These are phyloP conservation scores for Cyclocybe aegerita DNA, from an alignment of 768 basidiomycete genomes.

Conservation along the genomic window DNA sequence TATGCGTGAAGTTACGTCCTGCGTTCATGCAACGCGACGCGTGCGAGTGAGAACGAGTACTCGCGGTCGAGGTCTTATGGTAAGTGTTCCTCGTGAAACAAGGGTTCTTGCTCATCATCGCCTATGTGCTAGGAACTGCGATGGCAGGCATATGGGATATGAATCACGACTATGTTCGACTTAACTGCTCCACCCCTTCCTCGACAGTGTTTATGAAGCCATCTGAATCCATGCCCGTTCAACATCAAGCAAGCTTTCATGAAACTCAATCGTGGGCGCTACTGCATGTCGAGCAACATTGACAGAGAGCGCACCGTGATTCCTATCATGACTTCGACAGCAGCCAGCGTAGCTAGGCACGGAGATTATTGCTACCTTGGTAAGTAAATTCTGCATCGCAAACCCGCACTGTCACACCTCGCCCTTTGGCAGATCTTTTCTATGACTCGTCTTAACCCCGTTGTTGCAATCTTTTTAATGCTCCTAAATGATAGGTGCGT, in stretches of 20 bases:
- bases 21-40: no score
- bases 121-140: conserved; percentile 50
- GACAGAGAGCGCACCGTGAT: conserved; percentile 49
- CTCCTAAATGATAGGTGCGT: conserved; percentile 42
- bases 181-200: conserved; percentile 30
- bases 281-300: background rate
- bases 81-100: no score
- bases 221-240: conserved; percentile 57
- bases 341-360: conserved; percentile 51
- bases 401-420: background rate
- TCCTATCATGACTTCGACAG: conserved; percentile 58
- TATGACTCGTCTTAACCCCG: conserved; percentile 48
- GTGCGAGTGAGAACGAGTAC: no score
- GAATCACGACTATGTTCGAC: conserved; percentile 4
- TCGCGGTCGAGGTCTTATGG: no score
- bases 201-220: conserved; percentile 40
- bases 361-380: conserved; percentile 51
- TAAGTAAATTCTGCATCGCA: conserved; percentile 10
- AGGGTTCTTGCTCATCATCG: conserved; percentile 56
- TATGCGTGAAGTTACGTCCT: no score
- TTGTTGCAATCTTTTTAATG: conserved; percentile 54
- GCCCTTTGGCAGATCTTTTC: conserved; percentile 40
- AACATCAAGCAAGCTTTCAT: conserved; percentile 44
- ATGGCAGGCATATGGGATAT: conserved; percentile 35
- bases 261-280: background rate